Conservation (phyloP, 441 rosid species). For the Gossypium davidsonii region DNA sequence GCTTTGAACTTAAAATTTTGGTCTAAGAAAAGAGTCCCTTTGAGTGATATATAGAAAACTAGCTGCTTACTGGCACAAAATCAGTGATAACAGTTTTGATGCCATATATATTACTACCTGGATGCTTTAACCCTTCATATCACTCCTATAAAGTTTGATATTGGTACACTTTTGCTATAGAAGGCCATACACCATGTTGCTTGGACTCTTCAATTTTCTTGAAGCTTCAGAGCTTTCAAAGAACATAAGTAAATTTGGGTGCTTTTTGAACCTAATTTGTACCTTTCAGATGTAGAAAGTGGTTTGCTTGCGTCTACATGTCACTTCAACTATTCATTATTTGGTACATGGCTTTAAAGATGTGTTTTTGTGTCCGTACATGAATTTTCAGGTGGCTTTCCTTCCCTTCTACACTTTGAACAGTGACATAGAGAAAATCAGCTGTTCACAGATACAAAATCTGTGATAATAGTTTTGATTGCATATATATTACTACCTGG, state of each 20-base stretch:
- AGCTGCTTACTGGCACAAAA: not conserved
- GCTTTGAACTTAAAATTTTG: not conserved
- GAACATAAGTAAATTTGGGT: not conserved
- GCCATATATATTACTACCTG: not conserved
- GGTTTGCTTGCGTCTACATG: not conserved
- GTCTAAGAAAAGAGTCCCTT: not conserved
- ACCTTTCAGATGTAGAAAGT: not conserved
- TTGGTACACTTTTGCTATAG: not conserved
- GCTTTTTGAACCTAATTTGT: not conserved
- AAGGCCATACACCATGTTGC: not conserved
- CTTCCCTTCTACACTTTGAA: not conserved
- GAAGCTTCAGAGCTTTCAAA: not conserved
- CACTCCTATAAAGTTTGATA: not conserved
- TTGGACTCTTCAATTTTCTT: too few relatives aligned
- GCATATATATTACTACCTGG: not conserved
- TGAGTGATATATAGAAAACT: not conserved
- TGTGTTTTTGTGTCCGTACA: not conserved
- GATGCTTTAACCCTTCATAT: not conserved
- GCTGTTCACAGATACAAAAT: not conserved
- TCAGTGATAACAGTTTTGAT: not conserved
- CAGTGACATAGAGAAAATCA: not conserved
- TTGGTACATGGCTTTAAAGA: not conserved
- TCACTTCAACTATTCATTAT: not conserved
- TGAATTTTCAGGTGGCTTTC: not conserved
- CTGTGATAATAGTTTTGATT: not conserved